Percentiles rank a stretch among this genome's conserved stretches.
phyloP scores from a whole-genome alignment of 257 asterid species.

The Salvia miltiorrhiza region DNA sequence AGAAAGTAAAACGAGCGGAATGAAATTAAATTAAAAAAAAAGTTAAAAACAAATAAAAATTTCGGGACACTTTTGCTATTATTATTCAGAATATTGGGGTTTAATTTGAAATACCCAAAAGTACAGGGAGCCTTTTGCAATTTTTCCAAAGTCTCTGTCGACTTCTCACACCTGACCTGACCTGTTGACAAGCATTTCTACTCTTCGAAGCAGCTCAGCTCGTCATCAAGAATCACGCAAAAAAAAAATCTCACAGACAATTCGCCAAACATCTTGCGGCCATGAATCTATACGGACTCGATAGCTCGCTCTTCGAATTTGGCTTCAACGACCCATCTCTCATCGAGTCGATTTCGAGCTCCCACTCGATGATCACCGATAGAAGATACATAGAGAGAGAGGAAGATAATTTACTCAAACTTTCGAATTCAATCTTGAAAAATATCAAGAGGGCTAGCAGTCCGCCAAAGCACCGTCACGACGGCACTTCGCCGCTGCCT shows the following conservation, averaged over 20 bases:
- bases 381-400: slow-evolving; percentile 16
- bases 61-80: not conserved
- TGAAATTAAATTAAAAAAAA: no score
- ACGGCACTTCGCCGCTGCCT: slow-evolving; percentile 78
- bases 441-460: slow-evolving; percentile 19
- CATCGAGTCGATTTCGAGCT: slow-evolving; percentile 39
- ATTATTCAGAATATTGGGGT: not conserved
- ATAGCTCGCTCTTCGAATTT: slow-evolving; percentile 43
- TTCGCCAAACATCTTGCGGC: slow-evolving; percentile 10
- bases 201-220: not conserved
- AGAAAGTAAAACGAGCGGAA: no score
- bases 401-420: slow-evolving; percentile 26
- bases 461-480: slow-evolving; percentile 62
- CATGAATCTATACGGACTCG: slow-evolving; percentile 55
- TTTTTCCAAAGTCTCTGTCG: not conserved
- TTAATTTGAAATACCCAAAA: not conserved
- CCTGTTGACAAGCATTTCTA: not conserved
- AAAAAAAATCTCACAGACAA: not conserved
- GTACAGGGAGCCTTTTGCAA: not conserved
- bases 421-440: slow-evolving; percentile 31
- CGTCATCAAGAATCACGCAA: slow-evolving; percentile 9
- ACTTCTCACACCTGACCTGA: not conserved
- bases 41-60: no score
- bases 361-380: slow-evolving; percentile 22
- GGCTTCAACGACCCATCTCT: slow-evolving; percentile 47